These are phyloP conservation scores for Lindgomyces ingoldianus DNA, from an alignment of 495 filamentous ascomycete species.

Conservation along the genomic window DNA sequence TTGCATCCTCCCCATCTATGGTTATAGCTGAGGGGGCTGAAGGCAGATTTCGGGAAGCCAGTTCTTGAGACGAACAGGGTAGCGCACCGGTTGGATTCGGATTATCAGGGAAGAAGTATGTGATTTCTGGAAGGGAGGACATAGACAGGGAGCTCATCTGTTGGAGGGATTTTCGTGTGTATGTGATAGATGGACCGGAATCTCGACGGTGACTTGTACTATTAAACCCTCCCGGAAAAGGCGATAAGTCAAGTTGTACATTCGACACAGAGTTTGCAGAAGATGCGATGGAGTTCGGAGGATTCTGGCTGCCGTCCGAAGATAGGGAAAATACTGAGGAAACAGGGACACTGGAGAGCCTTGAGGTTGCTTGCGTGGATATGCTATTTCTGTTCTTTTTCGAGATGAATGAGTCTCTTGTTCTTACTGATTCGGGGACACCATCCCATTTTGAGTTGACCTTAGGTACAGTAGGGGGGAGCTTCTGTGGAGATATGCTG, in stretches of 20 bases:
- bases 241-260: not conserved
- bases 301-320: constrained; percentile 15
- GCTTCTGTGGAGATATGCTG: constrained; percentile 46
- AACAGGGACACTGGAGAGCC: not conserved
- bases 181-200: constrained; percentile 10
- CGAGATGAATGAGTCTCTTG: constrained; percentile 29
- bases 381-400: constrained; percentile 10
- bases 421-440: constrained; percentile 45
- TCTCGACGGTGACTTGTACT: constrained; percentile 7
- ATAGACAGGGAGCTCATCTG: constrained; percentile 24
- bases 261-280: not conserved
- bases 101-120: constrained; percentile 29
- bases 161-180: not conserved
- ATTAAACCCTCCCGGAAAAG: not conserved
- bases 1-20: not conserved
- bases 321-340: constrained; percentile 10
- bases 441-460: constrained; percentile 56
- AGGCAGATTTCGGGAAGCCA: not conserved
- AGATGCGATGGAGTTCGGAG: constrained; percentile 25
- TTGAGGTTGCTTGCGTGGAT: not conserved
- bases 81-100: constrained; percentile 5
- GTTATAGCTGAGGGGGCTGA: not conserved
- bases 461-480: constrained; percentile 50
- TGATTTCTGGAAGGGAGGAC: constrained; percentile 24
- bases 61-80: not conserved